These are phyloP conservation scores for Ophiostoma perfectum DNA, from an alignment of 2,329 filamentous ascomycete species.

Conservation along the genomic window DNA sequence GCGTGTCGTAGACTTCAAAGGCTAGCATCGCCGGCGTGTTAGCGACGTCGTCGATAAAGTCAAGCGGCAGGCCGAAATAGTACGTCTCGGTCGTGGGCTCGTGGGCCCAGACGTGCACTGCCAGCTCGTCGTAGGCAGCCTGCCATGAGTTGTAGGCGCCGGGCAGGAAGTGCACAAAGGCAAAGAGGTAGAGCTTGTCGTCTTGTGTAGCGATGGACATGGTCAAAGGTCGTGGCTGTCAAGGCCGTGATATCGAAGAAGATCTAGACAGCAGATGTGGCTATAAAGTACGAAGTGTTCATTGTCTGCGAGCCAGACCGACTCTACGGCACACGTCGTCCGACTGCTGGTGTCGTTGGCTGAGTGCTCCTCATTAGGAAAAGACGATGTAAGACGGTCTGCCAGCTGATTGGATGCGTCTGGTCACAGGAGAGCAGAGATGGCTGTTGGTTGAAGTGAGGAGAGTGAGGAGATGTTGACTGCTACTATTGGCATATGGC, in stretches of 20 bases:
- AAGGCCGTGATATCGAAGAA: neutral
- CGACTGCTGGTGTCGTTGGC: neutral
- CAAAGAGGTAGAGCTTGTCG: constrained; percentile 26
- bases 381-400: neutral
- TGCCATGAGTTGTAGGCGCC: constrained; percentile 37
- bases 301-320: neutral
- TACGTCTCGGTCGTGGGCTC: constrained; percentile 38
- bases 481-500: neutral
- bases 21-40: neutral
- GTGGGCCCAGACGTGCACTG: constrained; percentile 33
- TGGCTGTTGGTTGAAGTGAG: neutral
- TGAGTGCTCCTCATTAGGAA: neutral
- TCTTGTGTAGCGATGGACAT: constrained; percentile 20
- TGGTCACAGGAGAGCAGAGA: neutral
- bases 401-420: neutral
- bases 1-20: neutral
- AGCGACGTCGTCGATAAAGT: neutral
- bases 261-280: neutral
- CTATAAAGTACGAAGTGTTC: neutral
- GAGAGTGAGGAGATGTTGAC: neutral
- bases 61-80: constrained; percentile 33
- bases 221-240: neutral
- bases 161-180: constrained; percentile 35
- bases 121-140: constrained; percentile 38
- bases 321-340: neutral